phyloP scores from a whole-genome alignment of 192 early-diverging fungal genomes.

The Geranomyces variabilis region DNA sequence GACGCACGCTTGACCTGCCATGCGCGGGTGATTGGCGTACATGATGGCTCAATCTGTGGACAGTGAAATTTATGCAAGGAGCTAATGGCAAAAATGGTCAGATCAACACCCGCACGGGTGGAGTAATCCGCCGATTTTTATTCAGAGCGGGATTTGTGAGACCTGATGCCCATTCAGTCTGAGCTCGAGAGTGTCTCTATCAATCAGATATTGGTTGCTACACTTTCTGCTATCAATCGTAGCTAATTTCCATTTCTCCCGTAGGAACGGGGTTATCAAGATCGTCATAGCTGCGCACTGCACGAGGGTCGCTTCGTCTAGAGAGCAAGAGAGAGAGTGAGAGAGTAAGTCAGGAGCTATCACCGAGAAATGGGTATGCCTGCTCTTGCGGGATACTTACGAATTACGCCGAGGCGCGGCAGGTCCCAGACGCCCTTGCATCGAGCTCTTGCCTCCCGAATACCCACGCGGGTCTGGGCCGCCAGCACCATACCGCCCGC shows the following conservation, averaged over 20 bases:
- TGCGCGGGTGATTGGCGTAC: too few species aligned
- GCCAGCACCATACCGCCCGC: slow-evolving; percentile 17
- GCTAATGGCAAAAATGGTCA: too few species aligned
- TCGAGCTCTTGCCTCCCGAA: slow-evolving; percentile 7
- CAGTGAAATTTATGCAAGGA: too few species aligned
- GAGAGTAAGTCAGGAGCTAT: background rate
- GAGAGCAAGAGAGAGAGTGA: background rate
- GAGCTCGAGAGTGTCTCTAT: too few species aligned
- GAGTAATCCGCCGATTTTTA: too few species aligned
- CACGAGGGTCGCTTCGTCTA: slow-evolving; percentile 57
- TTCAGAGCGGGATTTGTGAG: too few species aligned
- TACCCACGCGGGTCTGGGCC: slow-evolving; percentile 18
- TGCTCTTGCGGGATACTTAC: slow-evolving; percentile 26
- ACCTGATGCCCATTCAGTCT: too few species aligned
- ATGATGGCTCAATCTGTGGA: too few species aligned
- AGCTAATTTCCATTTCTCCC: slow-evolving; percentile 61
- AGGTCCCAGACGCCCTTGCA: slow-evolving; percentile 23
- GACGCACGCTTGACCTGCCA: too few species aligned
- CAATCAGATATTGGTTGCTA: too few species aligned
- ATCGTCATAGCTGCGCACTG: slow-evolving; percentile 85
- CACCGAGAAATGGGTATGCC: background rate
- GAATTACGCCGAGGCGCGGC: slow-evolving; percentile 15
- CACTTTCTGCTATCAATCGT: slow-evolving; percentile 37
- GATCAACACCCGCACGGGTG: too few species aligned
- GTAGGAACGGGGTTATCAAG: slow-evolving; percentile 84